Evolutionary conservation across 306 rosid genomes (phyloP), one percentile per base, ranked within the genome.

Genomic region (Senna tora): DNA sequence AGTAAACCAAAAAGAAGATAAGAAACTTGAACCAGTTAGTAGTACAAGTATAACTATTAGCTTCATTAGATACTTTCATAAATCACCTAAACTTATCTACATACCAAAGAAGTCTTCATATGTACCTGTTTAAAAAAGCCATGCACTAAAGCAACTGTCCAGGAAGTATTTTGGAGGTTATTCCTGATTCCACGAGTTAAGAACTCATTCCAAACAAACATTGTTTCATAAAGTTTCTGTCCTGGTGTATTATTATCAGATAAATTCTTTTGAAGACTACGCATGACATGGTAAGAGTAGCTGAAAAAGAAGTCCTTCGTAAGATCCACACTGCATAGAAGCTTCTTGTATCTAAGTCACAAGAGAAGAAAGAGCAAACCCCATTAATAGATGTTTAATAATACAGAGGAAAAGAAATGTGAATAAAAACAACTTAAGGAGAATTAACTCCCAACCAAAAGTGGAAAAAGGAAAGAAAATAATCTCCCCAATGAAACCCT

Each of bases 291-390:
- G 87, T 95, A 95, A 33, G 99, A 89, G 87, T 95, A 92, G 96
- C 99, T 95, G 89, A 85, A 95, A 88, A 88, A 88, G 99, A 95
- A 95, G 94, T 95, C 99, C 93, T 87, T 91, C n/a, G 90, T 88
- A 76, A 95, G 97, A 76, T 95, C 99, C 97, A 95, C 83, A 76
- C 93, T 86, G 96, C 96, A 85, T 81, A 95, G 92, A 81, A 89
- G 95, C 96, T 85, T 95, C 99, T 95, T 95, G 97, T 95, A 95
- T 95, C 99, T 95, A 92, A 77, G 70, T 73, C 84, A 87, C 77
- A 81, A 78, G 80, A 84, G 83, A 84, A 79, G 74, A 78, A 78
- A 80, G 70, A 59, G 67, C 57, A 77, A 81, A 70, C 55, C 73
- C 82, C 69, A 73, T 94, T 84, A 85, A 79, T 78, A 79, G 72